Conservation (phyloP, 2,329 filamentous ascomycete genomes). For the Trematosphaeria pertusa region DNA sequence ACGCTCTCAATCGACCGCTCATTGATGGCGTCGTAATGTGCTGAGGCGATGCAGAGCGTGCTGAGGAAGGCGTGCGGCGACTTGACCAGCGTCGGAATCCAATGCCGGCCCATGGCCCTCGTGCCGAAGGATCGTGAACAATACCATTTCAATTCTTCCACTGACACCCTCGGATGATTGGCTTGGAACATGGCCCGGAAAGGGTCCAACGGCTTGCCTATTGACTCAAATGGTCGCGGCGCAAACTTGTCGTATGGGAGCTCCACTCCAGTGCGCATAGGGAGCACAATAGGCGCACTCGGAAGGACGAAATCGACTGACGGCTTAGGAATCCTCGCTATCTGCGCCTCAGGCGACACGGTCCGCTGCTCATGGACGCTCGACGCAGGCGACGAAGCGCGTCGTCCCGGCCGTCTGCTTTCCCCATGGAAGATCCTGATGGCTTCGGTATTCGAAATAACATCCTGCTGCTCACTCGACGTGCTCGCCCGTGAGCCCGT, state of each 20-base stretch:
- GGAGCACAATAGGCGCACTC: constrained; percentile 30
- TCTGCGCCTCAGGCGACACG: constrained; percentile 10
- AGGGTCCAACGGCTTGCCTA: constrained; percentile 42
- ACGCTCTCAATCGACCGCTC: constrained; percentile 34
- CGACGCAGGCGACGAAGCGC: constrained; percentile 8
- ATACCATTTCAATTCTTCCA: constrained; percentile 43
- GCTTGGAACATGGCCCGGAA: constrained; percentile 46
- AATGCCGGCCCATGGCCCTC: constrained; percentile 37
- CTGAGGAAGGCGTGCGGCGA: constrained; percentile 46
- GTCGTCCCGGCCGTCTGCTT: constrained; percentile 12
- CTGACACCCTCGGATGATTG: constrained; percentile 34
- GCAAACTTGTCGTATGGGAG: constrained; percentile 28
- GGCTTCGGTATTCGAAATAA: constrained; percentile 17
- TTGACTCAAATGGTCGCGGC: constrained; percentile 29
- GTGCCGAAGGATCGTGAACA: constrained; percentile 46
- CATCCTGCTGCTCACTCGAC: constrained; percentile 18
- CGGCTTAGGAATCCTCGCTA: constrained; percentile 10
- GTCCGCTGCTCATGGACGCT: constrained; percentile 6
- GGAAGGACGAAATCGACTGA: constrained; percentile 23
- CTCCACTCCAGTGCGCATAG: constrained; percentile 13
- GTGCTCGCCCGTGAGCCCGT: constrained; percentile 21
- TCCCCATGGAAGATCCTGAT: constrained; percentile 12
- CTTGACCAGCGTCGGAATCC: constrained; percentile 44
- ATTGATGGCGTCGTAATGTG: constrained; percentile 41
- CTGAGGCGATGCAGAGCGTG: constrained; percentile 44